Base-by-base conservation (phyloP, 2,329 filamentous ascomycete genomes). In the Lasiodiplodia gonubiensis region DNA sequence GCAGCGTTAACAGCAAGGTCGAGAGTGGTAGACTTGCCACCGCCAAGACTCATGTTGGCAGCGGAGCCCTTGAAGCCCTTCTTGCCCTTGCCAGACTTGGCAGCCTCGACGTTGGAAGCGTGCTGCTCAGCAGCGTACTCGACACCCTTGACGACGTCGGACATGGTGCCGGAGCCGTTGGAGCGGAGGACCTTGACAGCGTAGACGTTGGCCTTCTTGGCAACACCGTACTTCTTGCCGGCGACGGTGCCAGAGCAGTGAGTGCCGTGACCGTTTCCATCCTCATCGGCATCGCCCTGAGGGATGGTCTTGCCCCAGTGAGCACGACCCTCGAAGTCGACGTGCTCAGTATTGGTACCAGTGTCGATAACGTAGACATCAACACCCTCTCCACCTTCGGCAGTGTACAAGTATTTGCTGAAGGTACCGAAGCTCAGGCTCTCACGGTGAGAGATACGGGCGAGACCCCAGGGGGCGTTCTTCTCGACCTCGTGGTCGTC, bases 351-450 rank as follows among this genome's bases (percentile, higher is more conserved):
- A 85, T 97, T 97, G 86, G 92, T 97, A 76, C 95, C 96, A 67
- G 95, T 99, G 84, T 99, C 95, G 77, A 99, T 97, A 72, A 99
- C 92, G 78, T 99, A 99, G 77, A 95, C 95, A 82, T 99, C 95
- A 73, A 99, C 95, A 80, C 95, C 96, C 86, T 98, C 94, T 79
- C 95, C 95, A 78, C 92, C 94, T 66, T 96, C 91, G 67, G 88
- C 86, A 67, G 93, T 87, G 80, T 95, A 99, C 46, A 98, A 87
- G 86, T 99, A 99, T 85, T 98, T 97, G 88, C 97, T 98, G 85
- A 95, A 98, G 80, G 89, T 94, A 74, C 92, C 90, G 79, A 99
- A 98, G 80, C 87, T 90, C 72, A 99, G 87, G 71, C 86, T 86
- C 72, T 95, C 86, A 74, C 95, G 92, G 86, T 99, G 95, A 39